Percentiles rank a stretch among this genome's conserved stretches.
These are phyloP conservation scores for Blastosporella zonata DNA, from an alignment of 1,284 basidiomycete genomes.

Conservation along the genomic window DNA sequence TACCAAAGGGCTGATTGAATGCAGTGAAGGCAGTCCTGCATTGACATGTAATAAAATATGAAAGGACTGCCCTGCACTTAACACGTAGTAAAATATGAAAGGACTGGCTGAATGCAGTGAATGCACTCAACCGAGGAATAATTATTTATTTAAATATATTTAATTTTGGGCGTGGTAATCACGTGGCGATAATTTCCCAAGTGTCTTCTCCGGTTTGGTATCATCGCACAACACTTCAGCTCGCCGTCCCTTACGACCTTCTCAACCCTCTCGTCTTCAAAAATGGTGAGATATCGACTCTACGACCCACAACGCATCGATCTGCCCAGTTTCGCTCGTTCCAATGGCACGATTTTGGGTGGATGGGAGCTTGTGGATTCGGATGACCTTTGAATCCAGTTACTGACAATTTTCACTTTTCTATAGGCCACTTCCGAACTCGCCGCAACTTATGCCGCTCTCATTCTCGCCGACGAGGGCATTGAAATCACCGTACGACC, in stretches of 20 bases:
- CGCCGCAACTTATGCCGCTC: conserved; percentile 81
- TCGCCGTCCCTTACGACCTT: conserved; percentile 17
- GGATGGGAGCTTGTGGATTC: conserved; percentile 21
- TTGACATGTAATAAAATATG: no score
- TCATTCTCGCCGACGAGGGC: conserved; percentile 82
- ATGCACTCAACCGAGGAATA: no score
- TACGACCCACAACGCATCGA: not conserved
- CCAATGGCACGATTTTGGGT: conserved; percentile 12
- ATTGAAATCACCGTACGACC: conserved; percentile 90
- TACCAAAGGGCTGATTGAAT: no score
- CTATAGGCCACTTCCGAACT: conserved; percentile 63
- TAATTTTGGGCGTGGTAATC: conserved; percentile 11
- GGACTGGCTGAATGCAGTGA: no score
- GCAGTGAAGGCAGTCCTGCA: no score
- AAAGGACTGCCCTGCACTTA: no score
- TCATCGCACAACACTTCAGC: conserved; percentile 12
- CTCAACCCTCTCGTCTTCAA: conserved; percentile 12
- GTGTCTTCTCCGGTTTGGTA: conserved; percentile 4
- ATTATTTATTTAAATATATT: not conserved
- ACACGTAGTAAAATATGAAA: no score
- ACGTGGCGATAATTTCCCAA: conserved; percentile 14
- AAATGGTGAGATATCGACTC: conserved; percentile 21
- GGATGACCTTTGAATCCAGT: conserved; percentile 20
- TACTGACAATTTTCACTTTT: conserved; percentile 16
- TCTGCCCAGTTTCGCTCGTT: conserved; percentile 5